These are phyloP conservation scores for Coccomyxa sp. DNA, from an alignment of 139 green algal genomes.

Conservation along the genomic window DNA sequence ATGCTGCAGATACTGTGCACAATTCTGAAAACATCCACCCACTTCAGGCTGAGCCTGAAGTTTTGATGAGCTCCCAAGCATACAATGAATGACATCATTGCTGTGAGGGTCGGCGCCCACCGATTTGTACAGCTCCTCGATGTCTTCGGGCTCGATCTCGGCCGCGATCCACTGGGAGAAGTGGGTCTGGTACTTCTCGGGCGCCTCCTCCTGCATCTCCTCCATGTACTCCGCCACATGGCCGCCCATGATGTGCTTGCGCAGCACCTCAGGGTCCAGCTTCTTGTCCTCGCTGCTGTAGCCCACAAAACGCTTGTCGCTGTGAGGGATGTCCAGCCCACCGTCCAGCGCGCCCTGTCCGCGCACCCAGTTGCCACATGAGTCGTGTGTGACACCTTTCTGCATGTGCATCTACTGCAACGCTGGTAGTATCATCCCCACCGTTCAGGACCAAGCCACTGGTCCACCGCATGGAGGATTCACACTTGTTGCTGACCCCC, in stretches of 20 bases:
- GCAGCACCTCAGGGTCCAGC: slow-evolving; percentile 84
- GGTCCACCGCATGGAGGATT: too few relatives aligned
- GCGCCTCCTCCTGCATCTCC: slow-evolving; percentile 89
- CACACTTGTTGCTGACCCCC: too few relatives aligned
- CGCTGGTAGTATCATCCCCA: neutral
- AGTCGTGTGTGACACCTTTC: neutral
- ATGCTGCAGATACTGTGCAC: too few relatives aligned
- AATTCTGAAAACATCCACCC: too few relatives aligned
- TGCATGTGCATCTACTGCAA: neutral
- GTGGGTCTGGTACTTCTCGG: slow-evolving; percentile 91
- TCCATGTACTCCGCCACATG: slow-evolving; percentile 99
- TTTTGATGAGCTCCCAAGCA: too few relatives aligned
- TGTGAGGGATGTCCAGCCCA: slow-evolving; percentile 97
- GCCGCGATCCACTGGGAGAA: slow-evolving; percentile 85
- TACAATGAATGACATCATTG: too few relatives aligned
- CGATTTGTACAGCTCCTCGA: slow-evolving; percentile 88
- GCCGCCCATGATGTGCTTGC: slow-evolving; percentile 91
- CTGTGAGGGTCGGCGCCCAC: slow-evolving; percentile 24
- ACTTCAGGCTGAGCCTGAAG: too few relatives aligned
- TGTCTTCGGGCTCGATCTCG: slow-evolving; percentile 74
- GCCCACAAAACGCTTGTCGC: slow-evolving; percentile 97
- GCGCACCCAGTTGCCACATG: neutral
- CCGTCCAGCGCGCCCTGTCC: slow-evolving; percentile 90
- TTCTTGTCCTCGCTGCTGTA: slow-evolving; percentile 86
- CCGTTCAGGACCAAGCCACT: too few relatives aligned